A percentile compares a stretch with the other conserved stretches of the same genome.
phyloP scores from a whole-genome alignment of 441 rosid genomes.

The Populus hybrid region DNA sequence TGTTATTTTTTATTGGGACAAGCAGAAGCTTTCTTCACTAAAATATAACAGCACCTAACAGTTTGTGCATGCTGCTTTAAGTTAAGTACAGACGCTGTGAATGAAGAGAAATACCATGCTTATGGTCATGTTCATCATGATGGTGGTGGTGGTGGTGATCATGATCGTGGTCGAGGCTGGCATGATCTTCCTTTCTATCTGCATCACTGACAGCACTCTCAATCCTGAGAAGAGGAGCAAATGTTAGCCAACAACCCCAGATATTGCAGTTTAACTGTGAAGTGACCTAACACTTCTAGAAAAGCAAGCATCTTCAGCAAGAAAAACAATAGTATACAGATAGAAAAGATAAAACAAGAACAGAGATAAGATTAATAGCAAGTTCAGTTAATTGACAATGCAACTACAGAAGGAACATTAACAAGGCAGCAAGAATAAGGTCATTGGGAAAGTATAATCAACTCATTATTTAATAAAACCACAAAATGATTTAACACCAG shows the following conservation, averaged over 20 bases:
- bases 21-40: background rate
- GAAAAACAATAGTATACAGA: background rate
- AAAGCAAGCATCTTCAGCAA: background rate
- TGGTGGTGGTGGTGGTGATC: slow-evolving; percentile 29
- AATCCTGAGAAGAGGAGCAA: slow-evolving; percentile 48
- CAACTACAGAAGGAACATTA: too few species aligned
- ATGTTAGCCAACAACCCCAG: slow-evolving; percentile 18
- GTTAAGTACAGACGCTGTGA: slow-evolving; percentile 8
- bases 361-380: background rate
- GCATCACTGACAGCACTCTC: slow-evolving; percentile 70
- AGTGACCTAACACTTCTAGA: background rate
- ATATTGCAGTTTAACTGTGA: background rate
- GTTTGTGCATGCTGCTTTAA: background rate
- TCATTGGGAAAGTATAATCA: background rate
- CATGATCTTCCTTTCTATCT: slow-evolving; percentile 44
- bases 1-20: background rate
- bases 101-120: slow-evolving; percentile 44
- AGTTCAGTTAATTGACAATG: background rate
- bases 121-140: slow-evolving; percentile 51
- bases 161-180: slow-evolving; percentile 29
- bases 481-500: background rate
- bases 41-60: background rate
- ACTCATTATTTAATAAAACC: background rate
- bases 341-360: background rate
- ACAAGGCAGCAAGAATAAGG: background rate